These are phyloP conservation scores for Brettanomyces bruxellensis DNA, from an alignment of 805 yeast genomes.

Conservation along the genomic window DNA sequence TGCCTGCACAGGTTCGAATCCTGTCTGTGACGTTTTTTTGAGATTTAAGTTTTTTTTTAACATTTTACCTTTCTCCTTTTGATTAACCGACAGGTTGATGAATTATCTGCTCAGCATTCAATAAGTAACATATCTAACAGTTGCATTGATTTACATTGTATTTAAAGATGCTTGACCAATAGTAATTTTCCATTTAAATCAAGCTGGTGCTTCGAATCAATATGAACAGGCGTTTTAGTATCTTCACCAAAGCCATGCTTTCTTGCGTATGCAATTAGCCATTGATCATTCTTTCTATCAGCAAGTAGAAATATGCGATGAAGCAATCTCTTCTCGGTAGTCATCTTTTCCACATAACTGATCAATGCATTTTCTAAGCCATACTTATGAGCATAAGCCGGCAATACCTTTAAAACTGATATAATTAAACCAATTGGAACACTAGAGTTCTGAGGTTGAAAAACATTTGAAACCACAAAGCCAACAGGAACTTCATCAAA, in stretches of 20 bases:
- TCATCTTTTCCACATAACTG: slow-evolving; percentile 45
- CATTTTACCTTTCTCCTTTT: background rate
- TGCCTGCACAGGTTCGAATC: slow-evolving; percentile 99
- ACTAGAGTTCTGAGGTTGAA: slow-evolving; percentile 33
- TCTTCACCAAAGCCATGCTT: slow-evolving; percentile 1
- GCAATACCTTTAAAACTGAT: slow-evolving; percentile 35
- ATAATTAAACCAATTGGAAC: slow-evolving; percentile 21
- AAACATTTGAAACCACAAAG: slow-evolving; percentile 49
- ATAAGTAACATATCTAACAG: too few species aligned
- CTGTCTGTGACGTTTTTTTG: slow-evolving; percentile 84
- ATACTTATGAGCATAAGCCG: slow-evolving; percentile 43
- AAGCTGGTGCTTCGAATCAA: background rate
- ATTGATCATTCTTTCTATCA: slow-evolving; percentile 2
- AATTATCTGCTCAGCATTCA: too few species aligned
- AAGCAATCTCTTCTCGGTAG: slow-evolving; percentile 40
- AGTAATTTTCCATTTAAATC: background rate
- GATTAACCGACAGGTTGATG: too few species aligned
- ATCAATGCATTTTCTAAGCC: slow-evolving; percentile 58
- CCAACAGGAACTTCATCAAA: slow-evolving; percentile 79
- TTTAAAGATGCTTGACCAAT: background rate
- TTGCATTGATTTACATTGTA: too few species aligned
- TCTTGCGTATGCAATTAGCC: slow-evolving; percentile 5
- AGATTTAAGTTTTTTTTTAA: background rate
- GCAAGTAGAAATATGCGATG: slow-evolving; percentile 33
- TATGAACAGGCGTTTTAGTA: background rate